A percentile compares a stretch with the other conserved stretches of the same genome.
Evolutionary conservation across 805 yeast species (phyloP).

Genomic region (Groenewaldozyma salmanticensis): DNA sequence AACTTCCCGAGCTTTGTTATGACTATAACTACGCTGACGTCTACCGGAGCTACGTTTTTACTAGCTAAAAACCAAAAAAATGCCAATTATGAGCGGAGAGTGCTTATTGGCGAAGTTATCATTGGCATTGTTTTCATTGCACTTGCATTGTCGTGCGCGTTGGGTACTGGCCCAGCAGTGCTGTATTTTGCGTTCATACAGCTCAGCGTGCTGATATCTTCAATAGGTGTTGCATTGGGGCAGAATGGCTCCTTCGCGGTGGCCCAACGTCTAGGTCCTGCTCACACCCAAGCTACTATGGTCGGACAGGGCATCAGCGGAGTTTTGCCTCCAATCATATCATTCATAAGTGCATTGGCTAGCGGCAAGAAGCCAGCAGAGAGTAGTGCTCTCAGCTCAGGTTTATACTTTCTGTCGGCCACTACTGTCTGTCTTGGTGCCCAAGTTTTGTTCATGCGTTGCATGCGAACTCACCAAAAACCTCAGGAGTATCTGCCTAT

Average conservation of each 20-base stretch:
- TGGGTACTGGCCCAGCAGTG: slow-evolving; percentile 14
- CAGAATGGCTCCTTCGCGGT: slow-evolving; percentile 90
- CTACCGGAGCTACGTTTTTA: slow-evolving; percentile 48
- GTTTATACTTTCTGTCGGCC: slow-evolving; percentile 41
- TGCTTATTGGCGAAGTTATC: slow-evolving; percentile 48
- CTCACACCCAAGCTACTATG: slow-evolving; percentile 81
- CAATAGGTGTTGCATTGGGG: slow-evolving; percentile 70
- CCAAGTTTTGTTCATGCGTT: slow-evolving; percentile 29
- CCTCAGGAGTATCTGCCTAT: too few relatives aligned
- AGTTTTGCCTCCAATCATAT: slow-evolving; percentile 72
- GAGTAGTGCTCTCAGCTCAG: slow-evolving; percentile 12
- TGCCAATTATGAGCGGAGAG: slow-evolving; percentile 46
- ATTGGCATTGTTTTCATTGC: slow-evolving; percentile 49
- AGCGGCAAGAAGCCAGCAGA: slow-evolving; percentile 4
- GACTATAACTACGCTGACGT: slow-evolving; percentile 69
- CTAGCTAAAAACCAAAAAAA: slow-evolving; percentile 64
- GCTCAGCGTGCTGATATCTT: slow-evolving; percentile 51
- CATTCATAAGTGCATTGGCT: slow-evolving; percentile 43
- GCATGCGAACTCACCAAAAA: neutral
- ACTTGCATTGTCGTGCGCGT: slow-evolving; percentile 40
- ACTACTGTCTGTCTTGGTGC: slow-evolving; percentile 37
- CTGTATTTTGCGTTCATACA: slow-evolving; percentile 46
- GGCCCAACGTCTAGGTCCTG: slow-evolving; percentile 64
- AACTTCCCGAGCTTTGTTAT: slow-evolving; percentile 79
- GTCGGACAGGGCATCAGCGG: slow-evolving; percentile 96